These are phyloP conservation scores for Fusarium sp. DNA, from an alignment of 2,329 filamentous ascomycete genomes.

Conservation along the genomic window DNA sequence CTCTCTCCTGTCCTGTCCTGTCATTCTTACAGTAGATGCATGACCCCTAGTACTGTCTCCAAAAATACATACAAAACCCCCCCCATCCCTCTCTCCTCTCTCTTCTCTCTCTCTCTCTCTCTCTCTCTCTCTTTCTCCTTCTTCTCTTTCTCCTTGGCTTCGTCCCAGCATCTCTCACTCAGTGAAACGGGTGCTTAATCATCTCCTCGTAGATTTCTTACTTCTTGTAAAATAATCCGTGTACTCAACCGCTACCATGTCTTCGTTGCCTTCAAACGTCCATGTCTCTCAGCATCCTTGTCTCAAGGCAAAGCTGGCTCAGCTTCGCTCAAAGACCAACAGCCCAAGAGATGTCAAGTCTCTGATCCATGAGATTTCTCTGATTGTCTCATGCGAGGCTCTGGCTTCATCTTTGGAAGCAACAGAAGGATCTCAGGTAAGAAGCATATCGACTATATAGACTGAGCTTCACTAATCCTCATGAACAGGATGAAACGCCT, in stretches of 20 bases:
- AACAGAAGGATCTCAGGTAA: constrained; percentile 73
- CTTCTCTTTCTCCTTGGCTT: constrained; percentile 44
- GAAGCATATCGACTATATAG: background rate
- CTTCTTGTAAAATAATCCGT: constrained; percentile 23
- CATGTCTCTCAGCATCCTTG: constrained; percentile 90
- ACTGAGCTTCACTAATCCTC: constrained; percentile 9
- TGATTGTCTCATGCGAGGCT: constrained; percentile 86
- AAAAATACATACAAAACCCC: constrained; percentile 34
- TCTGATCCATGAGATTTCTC: constrained; percentile 86
- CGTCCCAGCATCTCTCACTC: constrained; percentile 44
- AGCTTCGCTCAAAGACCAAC: constrained; percentile 81
- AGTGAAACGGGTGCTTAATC: constrained; percentile 39
- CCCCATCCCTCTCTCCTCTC: constrained; percentile 24
- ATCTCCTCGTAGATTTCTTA: constrained; percentile 34
- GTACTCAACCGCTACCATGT: constrained; percentile 46
- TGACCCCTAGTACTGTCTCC: constrained; percentile 22
- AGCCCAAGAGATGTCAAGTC: constrained; percentile 81
- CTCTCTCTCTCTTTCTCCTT: constrained; percentile 29
- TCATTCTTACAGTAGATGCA: background rate
- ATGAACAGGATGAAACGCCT: constrained; percentile 77
- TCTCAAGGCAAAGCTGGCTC: constrained; percentile 87
- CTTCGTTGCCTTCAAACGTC: constrained; percentile 68
- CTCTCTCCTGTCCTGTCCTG: constrained; percentile 4
- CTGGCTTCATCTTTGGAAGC: constrained; percentile 73
- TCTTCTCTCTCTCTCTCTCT: constrained; percentile 23